Base-by-base conservation (phyloP, 2,329 filamentous ascomycete species). In the Nemania sp. region DNA sequence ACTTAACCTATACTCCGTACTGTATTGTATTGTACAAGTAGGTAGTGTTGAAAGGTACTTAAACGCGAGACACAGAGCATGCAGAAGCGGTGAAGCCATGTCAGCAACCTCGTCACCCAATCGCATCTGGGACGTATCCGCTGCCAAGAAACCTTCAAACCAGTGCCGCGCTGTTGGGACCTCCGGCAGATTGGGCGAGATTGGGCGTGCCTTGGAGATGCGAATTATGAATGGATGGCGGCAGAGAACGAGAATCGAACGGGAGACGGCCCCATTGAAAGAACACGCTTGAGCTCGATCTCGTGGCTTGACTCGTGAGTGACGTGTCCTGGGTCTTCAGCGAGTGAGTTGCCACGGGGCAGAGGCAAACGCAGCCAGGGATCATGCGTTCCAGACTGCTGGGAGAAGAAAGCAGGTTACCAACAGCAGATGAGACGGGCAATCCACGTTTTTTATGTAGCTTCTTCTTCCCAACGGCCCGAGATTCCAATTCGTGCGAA, bases 361-460 rank as follows among this genome's bases (percentile, higher is more conserved):
- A 40, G 47, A 46, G 54, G 51, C 49, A 47, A n/a, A 42, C 25
- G 45, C 61, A 48, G 56, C 13, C 67, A 67, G 62, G 68, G 68
- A 68, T 70, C 62, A 59, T 68, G 67, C 63, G 69, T 71, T 68
- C 69, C 69, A 69, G 67, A 58, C 63, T 67, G 55, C 65, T 69
- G 69, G 69, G 65, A 62, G 46, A 48, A 18, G 13, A 42, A 32
- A 32, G 46, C 40, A 48, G 45, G 35, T 45, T 57, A 15, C 25
- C 25, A 4, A 29, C 25, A 29, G 25, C 4, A 7, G 4, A 29
- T 29, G 25, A 21, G 18, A 43, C 35, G 3, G 35, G 6, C 15
- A 25, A 2, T 13, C 39, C 39, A 57, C 54, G 40, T 43, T 46
- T 49, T 48, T 29, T 5, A 15, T 5, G 13, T 50, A 29, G 7